Conservation (phyloP, 106 monocot genomes). For the Acorus calamus region DNA sequence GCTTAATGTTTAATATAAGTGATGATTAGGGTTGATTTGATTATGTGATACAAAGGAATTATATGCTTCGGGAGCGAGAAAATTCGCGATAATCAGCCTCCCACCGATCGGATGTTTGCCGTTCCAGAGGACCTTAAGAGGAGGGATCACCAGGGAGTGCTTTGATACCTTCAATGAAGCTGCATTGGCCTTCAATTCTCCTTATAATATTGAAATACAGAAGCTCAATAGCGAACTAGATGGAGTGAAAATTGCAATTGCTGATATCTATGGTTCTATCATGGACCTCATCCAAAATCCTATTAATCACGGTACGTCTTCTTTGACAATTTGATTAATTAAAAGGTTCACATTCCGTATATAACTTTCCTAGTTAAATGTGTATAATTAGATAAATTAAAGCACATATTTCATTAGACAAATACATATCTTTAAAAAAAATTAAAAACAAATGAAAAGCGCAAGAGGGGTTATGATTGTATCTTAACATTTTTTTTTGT, state of each 20-base stretch:
- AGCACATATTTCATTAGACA: no score
- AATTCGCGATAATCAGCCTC: constrained; percentile 2
- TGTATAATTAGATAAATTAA: no score
- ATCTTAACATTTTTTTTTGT: no score
- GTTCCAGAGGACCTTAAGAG: neutral
- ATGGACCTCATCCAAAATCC: constrained; percentile 34
- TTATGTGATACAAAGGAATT: neutral
- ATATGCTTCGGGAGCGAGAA: constrained; percentile 4
- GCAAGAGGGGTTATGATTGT: no score
- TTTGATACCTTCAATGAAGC: constrained; percentile 33
- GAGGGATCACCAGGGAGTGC: neutral
- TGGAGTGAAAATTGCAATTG: constrained; percentile 14
- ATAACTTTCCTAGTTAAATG: no score
- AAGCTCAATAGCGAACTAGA: constrained; percentile 8
- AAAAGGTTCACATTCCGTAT: neutral
- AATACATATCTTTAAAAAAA: no score
- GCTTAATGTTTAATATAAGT: no score
- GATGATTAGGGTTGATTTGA: no score
- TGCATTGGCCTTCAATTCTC: constrained; percentile 30
- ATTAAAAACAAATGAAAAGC: no score
- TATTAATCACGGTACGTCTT: constrained; percentile 28
- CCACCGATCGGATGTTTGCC: constrained; percentile 16
- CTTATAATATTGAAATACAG: constrained; percentile 12
- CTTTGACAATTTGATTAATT: no score
- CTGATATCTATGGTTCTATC: constrained; percentile 25